Evolutionary conservation across 2,329 filamentous ascomycete genomes (phyloP).

Genomic region (Pestalotiopsis fici): DNA sequence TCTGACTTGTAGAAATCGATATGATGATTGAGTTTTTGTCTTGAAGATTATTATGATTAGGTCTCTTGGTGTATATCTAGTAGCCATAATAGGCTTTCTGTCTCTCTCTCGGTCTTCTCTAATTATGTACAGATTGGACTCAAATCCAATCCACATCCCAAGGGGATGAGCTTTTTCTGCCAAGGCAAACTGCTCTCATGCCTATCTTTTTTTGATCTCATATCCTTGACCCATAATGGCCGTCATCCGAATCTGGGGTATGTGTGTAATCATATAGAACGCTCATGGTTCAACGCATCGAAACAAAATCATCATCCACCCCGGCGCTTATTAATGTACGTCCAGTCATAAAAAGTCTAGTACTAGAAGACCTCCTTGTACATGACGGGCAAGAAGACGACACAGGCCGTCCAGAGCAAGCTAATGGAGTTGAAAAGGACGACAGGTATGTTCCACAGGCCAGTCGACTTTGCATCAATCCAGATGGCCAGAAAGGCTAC

Average conservation of each 20-base stretch:
- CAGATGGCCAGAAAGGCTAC: conserved; percentile 89
- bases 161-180: background rate
- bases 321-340: background rate
- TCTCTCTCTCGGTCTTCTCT: background rate
- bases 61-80: background rate
- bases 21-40: background rate
- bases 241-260: background rate
- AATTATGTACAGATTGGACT: background rate
- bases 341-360: background rate
- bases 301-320: background rate
- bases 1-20: too few relatives aligned
- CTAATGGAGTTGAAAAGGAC: conserved; percentile 65
- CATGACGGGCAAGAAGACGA: conserved; percentile 83
- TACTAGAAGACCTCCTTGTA: conserved; percentile 58
- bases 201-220: background rate
- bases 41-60: background rate
- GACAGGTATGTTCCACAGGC: conserved; percentile 63
- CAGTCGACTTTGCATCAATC: conserved; percentile 53
- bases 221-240: background rate
- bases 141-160: background rate
- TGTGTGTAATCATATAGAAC: conserved; percentile 2
- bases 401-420: conserved; percentile 78
- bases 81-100: background rate
- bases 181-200: too few relatives aligned
- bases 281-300: background rate